Evolutionary conservation across 306 rosid species (phyloP).

Genomic region (Casuarina glauca): DNA sequence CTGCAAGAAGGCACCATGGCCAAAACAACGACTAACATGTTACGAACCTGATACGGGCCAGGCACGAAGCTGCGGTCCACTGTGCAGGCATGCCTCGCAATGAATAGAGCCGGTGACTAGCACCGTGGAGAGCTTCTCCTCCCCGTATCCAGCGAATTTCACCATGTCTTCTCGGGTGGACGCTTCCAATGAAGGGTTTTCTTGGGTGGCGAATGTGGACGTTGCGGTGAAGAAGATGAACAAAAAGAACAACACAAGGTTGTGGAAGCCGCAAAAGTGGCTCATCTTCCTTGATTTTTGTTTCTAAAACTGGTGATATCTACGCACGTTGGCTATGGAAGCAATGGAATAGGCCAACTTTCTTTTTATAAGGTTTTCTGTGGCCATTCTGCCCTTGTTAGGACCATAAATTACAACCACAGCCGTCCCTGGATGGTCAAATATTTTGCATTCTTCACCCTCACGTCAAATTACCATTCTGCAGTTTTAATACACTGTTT

Average conservation of each 20-base stretch:
- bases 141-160: conserved; percentile 86
- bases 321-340: conserved; percentile 20
- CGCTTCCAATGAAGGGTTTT: conserved; percentile 31
- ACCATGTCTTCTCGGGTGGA: conserved; percentile 63
- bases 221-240: conserved; percentile 20
- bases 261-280: conserved; percentile 36
- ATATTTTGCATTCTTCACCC: conserved; percentile 3
- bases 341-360: not conserved
- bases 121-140: conserved; percentile 90
- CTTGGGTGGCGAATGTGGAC: conserved; percentile 1
- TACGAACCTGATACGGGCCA: conserved; percentile 68
- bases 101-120: conserved; percentile 73
- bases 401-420: not conserved
- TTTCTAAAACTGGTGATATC: conserved; percentile 17
- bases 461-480: not conserved
- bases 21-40: not conserved
- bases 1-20: not conserved
- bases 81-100: conserved; percentile 51
- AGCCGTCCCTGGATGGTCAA: not conserved
- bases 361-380: conserved; percentile 17
- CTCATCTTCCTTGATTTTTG: conserved; percentile 35
- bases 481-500: not conserved
- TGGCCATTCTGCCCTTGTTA: not conserved
- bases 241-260: conserved; percentile 25
- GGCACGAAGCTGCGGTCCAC: conserved; percentile 47